Evolutionary conservation across 129 eudicot species (phyloP), one percentile per base, ranked within the genome.

Genomic region (Pulicaria dysenterica): DNA sequence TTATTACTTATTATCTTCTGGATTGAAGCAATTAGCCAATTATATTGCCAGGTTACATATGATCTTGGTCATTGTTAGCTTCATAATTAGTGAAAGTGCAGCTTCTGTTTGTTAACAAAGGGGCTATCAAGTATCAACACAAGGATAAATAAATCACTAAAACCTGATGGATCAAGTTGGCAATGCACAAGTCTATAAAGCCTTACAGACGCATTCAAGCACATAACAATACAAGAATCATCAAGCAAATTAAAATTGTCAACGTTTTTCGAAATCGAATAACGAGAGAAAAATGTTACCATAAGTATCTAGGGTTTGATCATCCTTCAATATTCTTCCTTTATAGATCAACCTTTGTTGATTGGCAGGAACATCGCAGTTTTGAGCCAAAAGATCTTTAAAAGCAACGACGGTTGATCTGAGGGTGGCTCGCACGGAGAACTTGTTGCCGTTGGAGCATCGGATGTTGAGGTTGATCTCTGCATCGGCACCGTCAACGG

Each of bases 301-400:
- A 79, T 91, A 91, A 60, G 86, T 86, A 9, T 61, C 85, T 77
- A 91, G 93, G 89, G 96, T 91, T 83, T 88, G 97, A 81, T 91
- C 97, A 42, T 88, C 96, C 80, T 88, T 91, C 46, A 91, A 74
- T 81, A 91, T 88, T 81, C 97, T 93, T 15, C 97, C 97, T 77
- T 91, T 91, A 55, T 91, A 91, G 73, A 91, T 91, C 89, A 91
- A 48, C 58, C 96, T 69, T 83, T 91, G 97, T 59, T 91, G 96
- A 65, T 84, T 75, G 58, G 97, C 87, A 1, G 93, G 93, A 9
- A 91, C 91, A 43, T 91, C 96, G 46, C 89, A 88, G 77, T 83
- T 86, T 73, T 79, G 91, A 0, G 96, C 87, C 49, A 91, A 41
- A 13, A 88, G 46, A 54, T 80, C 81, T 45, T 91, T 91, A 74